These are phyloP conservation scores for Coemansia sp. DNA, from an alignment of 192 early-diverging fungal species.

Conservation along the genomic window DNA sequence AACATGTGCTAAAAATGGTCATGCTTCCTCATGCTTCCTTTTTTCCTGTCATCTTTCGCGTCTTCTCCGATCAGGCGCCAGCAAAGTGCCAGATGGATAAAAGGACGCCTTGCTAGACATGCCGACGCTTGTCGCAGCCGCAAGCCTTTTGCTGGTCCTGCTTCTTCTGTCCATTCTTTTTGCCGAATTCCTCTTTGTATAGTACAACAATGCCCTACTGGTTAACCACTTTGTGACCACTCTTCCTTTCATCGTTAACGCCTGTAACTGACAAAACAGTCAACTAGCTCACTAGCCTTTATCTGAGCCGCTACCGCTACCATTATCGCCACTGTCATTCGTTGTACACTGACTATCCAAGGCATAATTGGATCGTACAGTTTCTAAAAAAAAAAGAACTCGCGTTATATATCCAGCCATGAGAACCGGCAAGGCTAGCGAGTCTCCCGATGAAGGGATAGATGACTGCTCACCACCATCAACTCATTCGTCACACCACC, in stretches of 20 bases:
- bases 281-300: background rate
- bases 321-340: background rate
- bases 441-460: conserved; percentile 29
- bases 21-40: background rate
- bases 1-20: background rate
- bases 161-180: background rate
- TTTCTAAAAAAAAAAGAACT: background rate
- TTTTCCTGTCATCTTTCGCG: background rate
- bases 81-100: background rate
- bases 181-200: background rate
- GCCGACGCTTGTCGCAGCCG: background rate
- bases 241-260: too few relatives aligned
- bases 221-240: too few relatives aligned
- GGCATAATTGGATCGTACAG: background rate
- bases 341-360: background rate
- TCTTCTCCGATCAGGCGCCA: conserved; percentile 8
- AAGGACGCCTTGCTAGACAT: background rate
- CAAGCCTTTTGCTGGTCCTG: background rate
- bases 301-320: background rate
- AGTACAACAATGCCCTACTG: background rate
- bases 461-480: conserved; percentile 20
- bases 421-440: conserved; percentile 7
- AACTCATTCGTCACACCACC: background rate
- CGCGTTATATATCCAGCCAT: background rate
- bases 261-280: too few relatives aligned